Base-by-base conservation (phyloP, 176 grass and related monocot genomes). In the Avena sativa region DNA sequence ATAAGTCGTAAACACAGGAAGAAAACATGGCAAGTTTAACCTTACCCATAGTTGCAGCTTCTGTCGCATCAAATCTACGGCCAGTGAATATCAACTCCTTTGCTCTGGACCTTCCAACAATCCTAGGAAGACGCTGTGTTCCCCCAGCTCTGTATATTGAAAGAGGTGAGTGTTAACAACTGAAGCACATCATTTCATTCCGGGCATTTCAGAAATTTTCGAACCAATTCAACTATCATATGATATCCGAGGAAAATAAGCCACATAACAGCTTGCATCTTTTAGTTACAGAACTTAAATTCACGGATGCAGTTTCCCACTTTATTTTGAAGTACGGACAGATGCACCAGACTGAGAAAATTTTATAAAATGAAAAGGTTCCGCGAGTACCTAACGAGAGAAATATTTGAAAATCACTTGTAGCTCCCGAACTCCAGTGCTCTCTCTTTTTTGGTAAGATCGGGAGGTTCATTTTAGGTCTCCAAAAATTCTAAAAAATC, bases 41-140 rank as follows among this genome's bases (percentile, higher is more conserved):
- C 30, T 64, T 90, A 93, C 94, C 92, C 51, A 93, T 86, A 30
- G 87, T 94, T 78, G 89, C 30, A 83, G 94, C 94, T 89, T 99
- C 87, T 74, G 26, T 82, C 23, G 86, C 92, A 96, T 93, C 89
- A 71, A 99, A 90, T 81, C 90, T 91, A 72, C 92, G 91, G 3
- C 90, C 94, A 28, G 94, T 99, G 86, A 96, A 92, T 93, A 96
- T 99, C 40, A 96, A 84, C 64, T 99, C 97, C 82, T 96, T 99
- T 52, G 97, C 97, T 84, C 84, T 89, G 48, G 90, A 86, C 58
- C 68, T 93, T 81, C 97, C 97, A 74, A 96, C 89, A 74, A 99
- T 90, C 84, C 97, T 93, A 75, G 97, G 94, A 89, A 99, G 91
- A 36, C 92, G 92, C 21, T 96, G 97, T 20, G 94, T 99, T 15